Base-by-base conservation (phyloP, 2,329 filamentous ascomycete species). In the Diplocarpon mali region DNA sequence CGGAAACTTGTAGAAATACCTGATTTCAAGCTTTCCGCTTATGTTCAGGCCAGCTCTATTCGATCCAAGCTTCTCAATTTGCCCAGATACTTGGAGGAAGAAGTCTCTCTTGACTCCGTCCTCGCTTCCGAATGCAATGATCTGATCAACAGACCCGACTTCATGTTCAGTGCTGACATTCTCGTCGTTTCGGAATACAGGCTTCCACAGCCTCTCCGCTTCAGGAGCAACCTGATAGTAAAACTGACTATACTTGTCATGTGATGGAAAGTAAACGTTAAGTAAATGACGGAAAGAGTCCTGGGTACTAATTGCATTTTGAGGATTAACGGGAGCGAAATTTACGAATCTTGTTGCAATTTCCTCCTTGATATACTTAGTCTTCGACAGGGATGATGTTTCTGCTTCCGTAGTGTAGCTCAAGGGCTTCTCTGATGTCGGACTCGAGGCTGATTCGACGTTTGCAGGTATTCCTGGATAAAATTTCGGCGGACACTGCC, bases 61-160 rank as follows among this genome's bases (percentile, higher is more conserved):
- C 6, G 61, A 65, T 0, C 75, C 76, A 3, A 80, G 61, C 43
- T 67, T 71, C 52, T 80, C 76, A 10, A 82, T 57, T 44, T 70
- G 69, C 0, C 68, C 66, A 2, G 66, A 68, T 8, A 80, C 65
- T 5, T 66, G 62, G 2, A 66, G 62, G 5, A 70, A 62, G 39
- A 75, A 73, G 1, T 69, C 67, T 48, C 65, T 70, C 27, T 67
- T 67, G 1, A 80, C 75, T 2, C 68, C 70, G 17, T 65, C 65
- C 51, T 81, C 74, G 3, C 70, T 68, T 3, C 78, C 77, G 15
- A 82, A 64, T 2, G 76, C 76, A 11, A 82, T 58, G 3, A 82
- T 76, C 39, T 79, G 67, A 52, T 80, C 75, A 11, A 76, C 61
- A 31, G 65, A 67, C 29, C 66, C 63, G 11, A 60, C 61, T 24